Conservation (phyloP, 1,284 basidiomycete genomes). For the Ceratobasidium sp. region DNA sequence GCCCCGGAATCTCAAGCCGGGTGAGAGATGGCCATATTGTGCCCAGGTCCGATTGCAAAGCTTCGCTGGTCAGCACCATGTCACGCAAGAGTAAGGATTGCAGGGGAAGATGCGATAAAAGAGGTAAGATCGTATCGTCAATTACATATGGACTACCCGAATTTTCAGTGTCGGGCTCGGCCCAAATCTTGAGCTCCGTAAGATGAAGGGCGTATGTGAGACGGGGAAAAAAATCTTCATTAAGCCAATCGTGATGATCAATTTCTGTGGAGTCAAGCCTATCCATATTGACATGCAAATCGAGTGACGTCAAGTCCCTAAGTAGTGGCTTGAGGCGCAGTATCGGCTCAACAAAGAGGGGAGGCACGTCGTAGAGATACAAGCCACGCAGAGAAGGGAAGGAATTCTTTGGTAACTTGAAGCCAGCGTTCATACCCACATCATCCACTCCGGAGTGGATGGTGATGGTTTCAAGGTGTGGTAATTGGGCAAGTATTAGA, state of each 20-base stretch:
- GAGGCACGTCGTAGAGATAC: neutral
- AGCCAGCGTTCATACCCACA: neutral
- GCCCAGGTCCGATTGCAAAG: neutral
- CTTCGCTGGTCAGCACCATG: neutral
- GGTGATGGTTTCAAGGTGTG: conserved; percentile 1
- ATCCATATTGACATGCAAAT: neutral
- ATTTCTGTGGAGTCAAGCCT: neutral
- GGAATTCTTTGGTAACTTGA: neutral
- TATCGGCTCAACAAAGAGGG: neutral
- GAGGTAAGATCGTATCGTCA: neutral
- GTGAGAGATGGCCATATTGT: neutral
- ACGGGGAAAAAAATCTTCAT: neutral
- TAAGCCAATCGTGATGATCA: neutral
- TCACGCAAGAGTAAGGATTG: neutral
- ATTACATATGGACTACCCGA: too few relatives aligned
- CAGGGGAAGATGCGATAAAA: neutral
- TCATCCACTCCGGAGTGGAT: neutral
- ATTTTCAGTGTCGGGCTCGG: too few relatives aligned
- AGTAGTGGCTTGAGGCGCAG: neutral
- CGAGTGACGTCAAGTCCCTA: neutral
- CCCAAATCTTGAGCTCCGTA: neutral
- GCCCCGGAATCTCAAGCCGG: neutral
- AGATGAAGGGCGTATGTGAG: neutral
- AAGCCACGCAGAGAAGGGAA: neutral
- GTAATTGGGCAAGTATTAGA: neutral